Percentiles rank a stretch among this genome's conserved stretches.
phyloP scores from a whole-genome alignment of 1,284 basidiomycete species.

The Naganishia liquefaciens region DNA sequence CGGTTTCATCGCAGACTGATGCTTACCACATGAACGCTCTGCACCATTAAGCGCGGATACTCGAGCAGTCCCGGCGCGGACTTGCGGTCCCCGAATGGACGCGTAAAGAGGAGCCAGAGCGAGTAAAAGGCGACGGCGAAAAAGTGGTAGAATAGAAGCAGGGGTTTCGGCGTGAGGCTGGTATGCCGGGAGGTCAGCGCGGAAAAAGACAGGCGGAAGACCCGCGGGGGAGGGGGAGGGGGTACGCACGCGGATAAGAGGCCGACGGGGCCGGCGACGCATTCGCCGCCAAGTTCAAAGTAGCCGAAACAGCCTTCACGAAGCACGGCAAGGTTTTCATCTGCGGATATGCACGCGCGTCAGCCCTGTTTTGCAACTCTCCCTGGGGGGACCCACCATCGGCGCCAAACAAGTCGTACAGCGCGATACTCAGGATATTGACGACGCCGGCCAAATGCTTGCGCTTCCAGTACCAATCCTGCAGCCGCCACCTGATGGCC shows the following conservation, averaged over 20 bases:
- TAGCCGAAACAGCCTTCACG: conserved; percentile 96
- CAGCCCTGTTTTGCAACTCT: background rate
- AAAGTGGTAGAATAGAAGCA: conserved; percentile 85
- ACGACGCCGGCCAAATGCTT: conserved; percentile 80
- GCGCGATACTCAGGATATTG: conserved; percentile 84
- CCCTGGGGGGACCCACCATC: conserved; percentile 63
- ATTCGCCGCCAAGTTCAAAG: conserved; percentile 90
- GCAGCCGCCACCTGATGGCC: conserved; percentile 61
- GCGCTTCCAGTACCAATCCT: conserved; percentile 78
- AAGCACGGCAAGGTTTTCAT: conserved; percentile 76
- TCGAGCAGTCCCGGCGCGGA: conserved; percentile 58
- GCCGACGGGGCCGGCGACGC: conserved; percentile 82
- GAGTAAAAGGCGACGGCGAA: conserved; percentile 93
- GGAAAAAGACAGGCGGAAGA: too few species aligned
- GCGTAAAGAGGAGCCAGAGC: conserved; percentile 80
- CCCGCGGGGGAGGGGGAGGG: conserved; percentile 35
- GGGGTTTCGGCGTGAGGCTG: conserved; percentile 68
- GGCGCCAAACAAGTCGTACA: conserved; percentile 85
- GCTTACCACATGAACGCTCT: conserved; percentile 64
- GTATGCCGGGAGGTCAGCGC: background rate
- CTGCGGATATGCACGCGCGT: conserved; percentile 52
- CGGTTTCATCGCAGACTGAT: too few species aligned
- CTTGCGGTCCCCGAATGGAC: conserved; percentile 56
- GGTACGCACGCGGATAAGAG: conserved; percentile 72
- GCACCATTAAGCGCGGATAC: conserved; percentile 64